These are phyloP conservation scores for Hymenoscyphus repandus DNA, from an alignment of 2,329 filamentous ascomycete genomes.

Conservation along the genomic window DNA sequence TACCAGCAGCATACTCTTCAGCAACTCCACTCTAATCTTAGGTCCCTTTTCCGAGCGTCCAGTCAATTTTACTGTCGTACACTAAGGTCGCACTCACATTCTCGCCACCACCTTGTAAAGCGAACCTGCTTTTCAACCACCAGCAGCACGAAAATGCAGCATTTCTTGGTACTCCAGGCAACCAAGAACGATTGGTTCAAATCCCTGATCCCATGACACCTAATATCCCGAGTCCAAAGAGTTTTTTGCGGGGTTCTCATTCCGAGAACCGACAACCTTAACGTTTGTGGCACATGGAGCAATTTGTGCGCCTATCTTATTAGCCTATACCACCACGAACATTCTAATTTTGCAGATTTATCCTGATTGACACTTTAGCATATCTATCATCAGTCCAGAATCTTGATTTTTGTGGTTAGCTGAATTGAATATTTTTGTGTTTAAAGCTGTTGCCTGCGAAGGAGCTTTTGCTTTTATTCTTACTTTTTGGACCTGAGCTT, in stretches of 20 bases:
- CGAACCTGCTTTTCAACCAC: too few species aligned
- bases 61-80: too few species aligned
- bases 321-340: not conserved
- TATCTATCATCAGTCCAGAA: not conserved
- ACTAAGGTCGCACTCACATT: too few species aligned
- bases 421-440: not conserved
- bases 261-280: conserved; percentile 1
- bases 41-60: too few species aligned
- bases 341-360: not conserved
- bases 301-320: not conserved
- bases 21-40: conserved; percentile 35
- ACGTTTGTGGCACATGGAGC: not conserved
- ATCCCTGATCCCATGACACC: not conserved
- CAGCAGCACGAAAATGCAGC: conserved; percentile 41
- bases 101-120: too few species aligned
- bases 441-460: not conserved
- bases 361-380: not conserved
- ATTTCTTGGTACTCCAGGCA: conserved; percentile 25
- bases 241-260: not conserved
- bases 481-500: not conserved
- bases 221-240: not conserved
- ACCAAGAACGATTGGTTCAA: too few species aligned
- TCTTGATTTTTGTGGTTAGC: not conserved
- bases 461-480: too few species aligned
- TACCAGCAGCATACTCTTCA: too few species aligned